Evolutionary conservation across 768 basidiomycete genomes (phyloP), one percentile per base, ranked within the genome.

Genomic region (Mycena pura): DNA sequence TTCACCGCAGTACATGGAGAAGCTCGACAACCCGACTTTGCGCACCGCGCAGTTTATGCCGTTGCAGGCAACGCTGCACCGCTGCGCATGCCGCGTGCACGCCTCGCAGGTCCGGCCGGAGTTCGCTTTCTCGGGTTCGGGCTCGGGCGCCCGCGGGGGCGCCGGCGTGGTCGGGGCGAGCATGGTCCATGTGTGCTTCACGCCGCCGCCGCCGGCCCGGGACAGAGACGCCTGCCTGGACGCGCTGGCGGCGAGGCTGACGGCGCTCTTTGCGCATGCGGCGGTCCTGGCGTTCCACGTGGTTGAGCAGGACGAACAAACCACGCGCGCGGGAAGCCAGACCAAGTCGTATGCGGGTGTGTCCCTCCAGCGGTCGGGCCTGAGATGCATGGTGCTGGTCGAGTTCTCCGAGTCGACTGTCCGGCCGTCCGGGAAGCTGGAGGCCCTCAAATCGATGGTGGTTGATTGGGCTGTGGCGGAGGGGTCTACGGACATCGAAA

Each of bases 351-450:
- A 56, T 47, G 44, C 54, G 27, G 54, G 54, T 36, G 54, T 47
- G 44, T 56, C 52, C 41, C 47, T 56, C 27, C 54, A 56, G 54
- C 54, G 44, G 44, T 56, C 54, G 54, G 54, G 54, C 54, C 34
- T 56, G 44, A 56, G 47, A 39, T 56, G 54, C 54, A 46, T 56
- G 54, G 54, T 56, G 44, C 44, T 56, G 45, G 54, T 56, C 47
- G 54, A 56, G 54, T 56, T 56, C 54, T 56, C 54, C 44, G 54
- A 56, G 44, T 56, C 54, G 54, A 56, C 47, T 47, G 44, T 56
- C 44, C 47, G 44, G 54, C 54, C 54, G 25, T 28, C 54, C 27
- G 43, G 54, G 44, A 32, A 47, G 44, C 54, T 43, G 36, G 54
- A 56, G 54, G 54, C 54, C 45, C 13, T 56, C 32, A 56, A 47